Conservation (phyloP, 805 yeast genomes). For the Barnettozyma wickerhamii region DNA sequence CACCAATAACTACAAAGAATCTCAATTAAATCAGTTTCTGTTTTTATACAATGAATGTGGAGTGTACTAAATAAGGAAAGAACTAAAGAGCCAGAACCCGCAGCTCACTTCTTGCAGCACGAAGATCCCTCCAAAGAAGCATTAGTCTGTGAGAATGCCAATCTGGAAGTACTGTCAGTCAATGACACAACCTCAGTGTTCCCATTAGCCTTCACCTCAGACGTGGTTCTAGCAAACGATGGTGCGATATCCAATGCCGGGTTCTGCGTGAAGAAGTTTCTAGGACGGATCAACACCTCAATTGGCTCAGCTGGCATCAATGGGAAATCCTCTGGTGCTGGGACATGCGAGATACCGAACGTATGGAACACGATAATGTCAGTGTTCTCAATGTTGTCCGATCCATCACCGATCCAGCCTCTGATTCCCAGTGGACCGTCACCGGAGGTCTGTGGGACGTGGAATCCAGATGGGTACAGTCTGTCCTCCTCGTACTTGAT, state of each 20-base stretch:
- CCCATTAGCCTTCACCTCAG: slow-evolving; percentile 33
- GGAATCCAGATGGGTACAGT: slow-evolving; percentile 77
- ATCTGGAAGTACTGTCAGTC: slow-evolving; percentile 45
- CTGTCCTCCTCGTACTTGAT: slow-evolving; percentile 70
- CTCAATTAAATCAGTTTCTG: too few species aligned
- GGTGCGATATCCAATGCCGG: slow-evolving; percentile 76
- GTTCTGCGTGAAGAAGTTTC: slow-evolving; percentile 73
- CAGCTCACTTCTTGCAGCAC: slow-evolving; percentile 23
- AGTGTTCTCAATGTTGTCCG: slow-evolving; percentile 54
- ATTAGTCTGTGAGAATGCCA: slow-evolving; percentile 37
- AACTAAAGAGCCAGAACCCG: background rate
- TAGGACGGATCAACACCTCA: slow-evolving; percentile 68
- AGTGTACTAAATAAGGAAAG: background rate
- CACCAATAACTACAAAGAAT: too few species aligned
- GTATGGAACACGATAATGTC: slow-evolving; percentile 78
- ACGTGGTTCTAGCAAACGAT: slow-evolving; percentile 47
- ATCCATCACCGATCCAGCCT: slow-evolving; percentile 63
- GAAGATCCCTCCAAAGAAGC: slow-evolving; percentile 12
- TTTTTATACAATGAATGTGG: too few species aligned
- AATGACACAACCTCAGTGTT: slow-evolving; percentile 37
- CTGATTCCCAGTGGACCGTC: slow-evolving; percentile 64
- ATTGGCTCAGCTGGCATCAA: slow-evolving; percentile 86
- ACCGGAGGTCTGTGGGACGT: slow-evolving; percentile 71
- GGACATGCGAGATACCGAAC: slow-evolving; percentile 82
- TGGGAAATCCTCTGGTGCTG: slow-evolving; percentile 88